Base-by-base conservation (phyloP, 2,329 filamentous ascomycete species). In the Fusarium protoensiforme region DNA sequence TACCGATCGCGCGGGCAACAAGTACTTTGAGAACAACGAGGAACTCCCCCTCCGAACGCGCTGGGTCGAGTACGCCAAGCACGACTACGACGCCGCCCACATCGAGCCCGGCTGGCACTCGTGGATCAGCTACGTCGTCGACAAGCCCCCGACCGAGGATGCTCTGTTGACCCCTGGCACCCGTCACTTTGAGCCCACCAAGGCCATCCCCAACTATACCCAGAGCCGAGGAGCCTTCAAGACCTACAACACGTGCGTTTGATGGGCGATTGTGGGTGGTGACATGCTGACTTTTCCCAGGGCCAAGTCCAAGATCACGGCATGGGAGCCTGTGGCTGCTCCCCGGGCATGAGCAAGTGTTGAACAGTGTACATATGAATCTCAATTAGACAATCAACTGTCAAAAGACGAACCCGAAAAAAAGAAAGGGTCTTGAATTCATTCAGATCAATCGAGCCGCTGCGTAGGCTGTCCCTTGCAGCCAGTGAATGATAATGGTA, bases 101-200 rank as follows among this genome's bases (percentile, higher is more conserved):
- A 93, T 98, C 78, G 96, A 98, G 84, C 95, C 96, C 59, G 94
- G 96, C 84, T 99, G 96, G 96, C 96, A 98, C 85, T 94, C 94
- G 33, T 99, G 96, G 96, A 95, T 99, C 78, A 94, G 94, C 75
- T 98, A 99, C 85, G 87, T 92, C 85, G 92, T 98, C 78, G 95
- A 98, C 84, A 93, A 93, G 84, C 91, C 96, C 39, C 96, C 96
- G 2, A 90, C 87, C 39, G 84, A 92, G 79, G 96, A 99, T 82
- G 86, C 91, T 61, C 83, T 96, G 71, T 80, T 97, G 72, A 89
- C 91, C 78, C 85, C 91, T 61, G 87, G 90, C 75, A 83, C 91
- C 54, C 90, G 94, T 71, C 83, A 87, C 39, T 98, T 95, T 93
- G 95, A 98, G 82, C 87, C 91, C 68, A 87, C 88, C 65, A 88